Percentiles rank a stretch among this genome's conserved stretches.
These are phyloP conservation scores for Penicillium sp. DNA, from an alignment of 2,329 filamentous ascomycete species.

Conservation along the genomic window DNA sequence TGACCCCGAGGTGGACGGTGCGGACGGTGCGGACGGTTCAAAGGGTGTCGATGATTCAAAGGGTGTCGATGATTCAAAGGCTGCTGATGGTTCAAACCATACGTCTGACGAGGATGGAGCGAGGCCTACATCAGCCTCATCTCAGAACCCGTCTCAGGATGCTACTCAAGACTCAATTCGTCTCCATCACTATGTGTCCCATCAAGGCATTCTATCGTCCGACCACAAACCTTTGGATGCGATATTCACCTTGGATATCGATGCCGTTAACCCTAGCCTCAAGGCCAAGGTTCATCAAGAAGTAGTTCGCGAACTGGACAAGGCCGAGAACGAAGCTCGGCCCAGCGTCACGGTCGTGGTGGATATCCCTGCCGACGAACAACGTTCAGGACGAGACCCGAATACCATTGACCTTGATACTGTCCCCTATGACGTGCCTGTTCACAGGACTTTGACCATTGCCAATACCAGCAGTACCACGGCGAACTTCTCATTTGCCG, in stretches of 20 bases:
- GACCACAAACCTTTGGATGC: slow-evolving; percentile 92
- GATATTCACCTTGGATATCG: slow-evolving; percentile 77
- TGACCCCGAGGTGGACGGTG: slow-evolving; percentile 72
- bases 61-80: slow-evolving; percentile 56
- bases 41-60: slow-evolving; percentile 55
- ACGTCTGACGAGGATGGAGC: not conserved
- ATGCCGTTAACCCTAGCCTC: slow-evolving; percentile 77
- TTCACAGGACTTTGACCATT: slow-evolving; percentile 68
- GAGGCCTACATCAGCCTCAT: not conserved
- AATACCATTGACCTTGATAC: slow-evolving; percentile 73
- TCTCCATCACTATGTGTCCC: slow-evolving; percentile 72
- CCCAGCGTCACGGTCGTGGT: slow-evolving; percentile 79
- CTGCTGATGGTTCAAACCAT: slow-evolving; percentile 24
- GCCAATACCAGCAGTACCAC: slow-evolving; percentile 85
- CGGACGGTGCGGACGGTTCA: slow-evolving; percentile 46
- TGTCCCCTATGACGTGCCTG: slow-evolving; percentile 63
- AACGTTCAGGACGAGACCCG: slow-evolving; percentile 37
- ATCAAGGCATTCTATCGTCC: slow-evolving; percentile 84
- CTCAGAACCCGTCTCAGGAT: slow-evolving; percentile 20
- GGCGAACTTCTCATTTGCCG: slow-evolving; percentile 75
- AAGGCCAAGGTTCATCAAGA: slow-evolving; percentile 82
- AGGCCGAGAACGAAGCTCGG: slow-evolving; percentile 83
- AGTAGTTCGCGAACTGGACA: slow-evolving; percentile 80
- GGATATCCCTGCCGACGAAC: slow-evolving; percentile 50
- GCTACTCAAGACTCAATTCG: slow-evolving; percentile 48